Percentiles rank a stretch among this genome's conserved stretches.
Conservation (phyloP, 2,329 filamentous ascomycete species). For the Leptographium wingfieldii region DNA sequence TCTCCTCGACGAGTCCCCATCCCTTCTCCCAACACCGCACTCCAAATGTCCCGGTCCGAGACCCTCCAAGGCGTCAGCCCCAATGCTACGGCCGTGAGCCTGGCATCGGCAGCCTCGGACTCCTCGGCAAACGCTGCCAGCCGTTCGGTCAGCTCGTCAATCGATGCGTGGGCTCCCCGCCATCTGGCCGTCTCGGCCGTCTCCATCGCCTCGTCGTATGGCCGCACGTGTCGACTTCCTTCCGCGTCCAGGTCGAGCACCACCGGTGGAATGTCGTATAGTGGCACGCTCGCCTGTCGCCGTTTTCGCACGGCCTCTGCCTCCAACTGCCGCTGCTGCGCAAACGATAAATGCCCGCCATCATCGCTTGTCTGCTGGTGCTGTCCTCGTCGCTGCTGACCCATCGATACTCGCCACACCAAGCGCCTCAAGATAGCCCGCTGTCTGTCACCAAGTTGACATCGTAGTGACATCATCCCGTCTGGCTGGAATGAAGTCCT, state of each 20-base stretch:
- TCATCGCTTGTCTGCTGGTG: not conserved
- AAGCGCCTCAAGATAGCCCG: not conserved
- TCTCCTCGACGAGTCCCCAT: not conserved
- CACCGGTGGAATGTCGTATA: constrained; percentile 28
- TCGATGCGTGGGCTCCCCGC: constrained; percentile 9
- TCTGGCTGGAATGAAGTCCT: not conserved
- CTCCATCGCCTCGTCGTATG: constrained; percentile 25
- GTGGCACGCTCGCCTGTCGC: not conserved
- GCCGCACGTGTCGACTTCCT: constrained; percentile 29
- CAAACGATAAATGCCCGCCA: not conserved
- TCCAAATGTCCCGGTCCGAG: constrained; percentile 30
- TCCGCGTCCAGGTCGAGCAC: constrained; percentile 41
- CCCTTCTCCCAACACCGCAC: constrained; percentile 20
- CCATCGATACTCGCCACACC: not conserved
- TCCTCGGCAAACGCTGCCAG: constrained; percentile 19
- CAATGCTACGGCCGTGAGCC: not conserved
- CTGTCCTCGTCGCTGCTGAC: not conserved
- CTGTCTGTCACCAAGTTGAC: not conserved
- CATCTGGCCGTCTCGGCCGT: constrained; percentile 19
- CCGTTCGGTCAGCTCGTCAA: constrained; percentile 14
- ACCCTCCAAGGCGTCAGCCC: constrained; percentile 25
- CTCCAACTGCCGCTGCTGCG: not conserved
- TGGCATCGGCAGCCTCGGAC: constrained; percentile 7
- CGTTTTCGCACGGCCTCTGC: not conserved
- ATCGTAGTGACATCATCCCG: not conserved